These are phyloP conservation scores for Mycena haematopus DNA, from an alignment of 768 basidiomycete species.

Conservation along the genomic window DNA sequence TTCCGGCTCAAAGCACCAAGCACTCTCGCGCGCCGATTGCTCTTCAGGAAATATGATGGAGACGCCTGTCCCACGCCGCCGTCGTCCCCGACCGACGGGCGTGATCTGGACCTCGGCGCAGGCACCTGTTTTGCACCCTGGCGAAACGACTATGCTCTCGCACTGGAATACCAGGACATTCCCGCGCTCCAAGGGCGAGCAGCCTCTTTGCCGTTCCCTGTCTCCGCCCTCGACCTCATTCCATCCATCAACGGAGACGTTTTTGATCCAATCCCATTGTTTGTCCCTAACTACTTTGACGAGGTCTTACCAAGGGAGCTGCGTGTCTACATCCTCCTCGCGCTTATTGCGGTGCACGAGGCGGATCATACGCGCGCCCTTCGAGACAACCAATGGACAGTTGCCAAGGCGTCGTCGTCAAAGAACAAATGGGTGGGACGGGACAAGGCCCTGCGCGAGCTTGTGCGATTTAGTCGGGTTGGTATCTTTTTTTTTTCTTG, in stretches of 20 bases:
- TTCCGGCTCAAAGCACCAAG: slow-evolving; percentile 54
- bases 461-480: slow-evolving; percentile 83
- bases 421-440: slow-evolving; percentile 78
- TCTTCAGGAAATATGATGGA: slow-evolving; percentile 49
- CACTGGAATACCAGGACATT: slow-evolving; percentile 20
- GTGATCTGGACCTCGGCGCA: slow-evolving; percentile 34
- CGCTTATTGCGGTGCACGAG: slow-evolving; percentile 64
- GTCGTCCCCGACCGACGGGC: slow-evolving; percentile 26
- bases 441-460: slow-evolving; percentile 75
- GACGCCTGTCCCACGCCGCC: slow-evolving; percentile 28
- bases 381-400: slow-evolving; percentile 61
- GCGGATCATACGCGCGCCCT: slow-evolving; percentile 57
- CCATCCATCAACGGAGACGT: slow-evolving; percentile 55
- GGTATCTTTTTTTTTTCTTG: slow-evolving; percentile 36
- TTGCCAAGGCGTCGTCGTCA: slow-evolving; percentile 62
- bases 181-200: slow-evolving; percentile 56
- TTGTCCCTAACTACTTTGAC: slow-evolving; percentile 69
- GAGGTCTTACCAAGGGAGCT: slow-evolving; percentile 75
- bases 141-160: slow-evolving; percentile 41
- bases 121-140: slow-evolving; percentile 51
- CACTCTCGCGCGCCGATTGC: slow-evolving; percentile 62
- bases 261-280: slow-evolving; percentile 56
- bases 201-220: slow-evolving; percentile 68
- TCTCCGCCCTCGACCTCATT: slow-evolving; percentile 65
- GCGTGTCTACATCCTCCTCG: slow-evolving; percentile 61